phyloP scores from a whole-genome alignment of 129 eudicot genomes.

The Arctium lappa region DNA sequence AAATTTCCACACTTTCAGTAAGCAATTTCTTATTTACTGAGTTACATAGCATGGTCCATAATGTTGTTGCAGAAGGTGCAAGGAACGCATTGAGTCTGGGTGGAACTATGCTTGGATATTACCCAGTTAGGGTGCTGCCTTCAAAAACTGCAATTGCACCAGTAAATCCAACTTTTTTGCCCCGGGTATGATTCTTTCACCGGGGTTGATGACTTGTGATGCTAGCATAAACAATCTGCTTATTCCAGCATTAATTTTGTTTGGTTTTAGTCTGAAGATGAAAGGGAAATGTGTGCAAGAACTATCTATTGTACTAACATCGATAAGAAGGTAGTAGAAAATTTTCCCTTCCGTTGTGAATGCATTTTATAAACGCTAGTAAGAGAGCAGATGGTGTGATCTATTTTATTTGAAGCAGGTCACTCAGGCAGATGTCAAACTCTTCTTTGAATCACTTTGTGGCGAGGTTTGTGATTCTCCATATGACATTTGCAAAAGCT shows the following conservation, averaged over 20 bases:
- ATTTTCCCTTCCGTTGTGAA: not conserved
- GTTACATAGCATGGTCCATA: constrained; percentile 7
- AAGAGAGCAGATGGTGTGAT: not conserved
- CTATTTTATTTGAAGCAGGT: constrained; percentile 40
- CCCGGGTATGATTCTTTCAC: constrained; percentile 42
- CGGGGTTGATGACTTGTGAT: not conserved
- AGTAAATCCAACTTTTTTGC: constrained; percentile 74
- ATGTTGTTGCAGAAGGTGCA: constrained; percentile 64
- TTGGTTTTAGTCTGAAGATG: constrained; percentile 67
- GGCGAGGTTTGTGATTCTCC: constrained; percentile 70
- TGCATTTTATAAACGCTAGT: not conserved
- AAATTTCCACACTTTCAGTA: not conserved
- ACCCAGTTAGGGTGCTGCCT: constrained; percentile 83
- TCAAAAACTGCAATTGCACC: constrained; percentile 98
- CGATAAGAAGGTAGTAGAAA: constrained; percentile 70
- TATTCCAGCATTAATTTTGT: not conserved
- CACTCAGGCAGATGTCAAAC: constrained; percentile 85
- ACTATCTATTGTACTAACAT: constrained; percentile 91
- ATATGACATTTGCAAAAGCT: not conserved
- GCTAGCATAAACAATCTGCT: not conserved
- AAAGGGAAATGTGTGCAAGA: constrained; percentile 93
- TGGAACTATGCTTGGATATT: constrained; percentile 88
- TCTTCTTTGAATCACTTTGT: constrained; percentile 78
- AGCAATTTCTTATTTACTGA: not conserved
- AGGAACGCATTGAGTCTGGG: constrained; percentile 69